Conservation (phyloP, 169 alveolate species). For the Besnoitia besnoiti region DNA sequence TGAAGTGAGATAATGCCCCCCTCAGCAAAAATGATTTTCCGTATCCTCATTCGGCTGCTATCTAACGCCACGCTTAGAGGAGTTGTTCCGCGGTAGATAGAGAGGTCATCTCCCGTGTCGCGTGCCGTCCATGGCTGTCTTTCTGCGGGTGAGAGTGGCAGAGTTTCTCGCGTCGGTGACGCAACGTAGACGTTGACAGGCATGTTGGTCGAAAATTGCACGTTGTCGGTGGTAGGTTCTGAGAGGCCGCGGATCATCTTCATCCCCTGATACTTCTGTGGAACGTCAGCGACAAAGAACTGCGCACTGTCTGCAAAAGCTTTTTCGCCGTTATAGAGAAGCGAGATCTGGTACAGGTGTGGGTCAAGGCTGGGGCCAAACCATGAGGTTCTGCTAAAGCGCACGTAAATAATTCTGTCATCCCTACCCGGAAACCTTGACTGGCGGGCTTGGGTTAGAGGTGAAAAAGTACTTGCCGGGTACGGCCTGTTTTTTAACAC, state of each 20-base stretch:
- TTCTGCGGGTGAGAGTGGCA: conserved; percentile 7
- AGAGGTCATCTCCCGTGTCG: conserved; percentile 19
- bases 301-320: conserved; percentile 70
- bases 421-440: conserved; percentile 58
- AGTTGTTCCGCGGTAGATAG: conserved; percentile 8
- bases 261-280: conserved; percentile 73
- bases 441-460: conserved; percentile 65
- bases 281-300: conserved; percentile 73
- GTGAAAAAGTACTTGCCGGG: conserved; percentile 75
- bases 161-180: conserved; percentile 57
- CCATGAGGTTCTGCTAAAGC: not conserved
- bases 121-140: conserved; percentile 42
- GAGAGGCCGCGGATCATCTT: conserved; percentile 71
- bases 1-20: conserved; percentile 1
- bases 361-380: conserved; percentile 70
- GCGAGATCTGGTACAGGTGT: conserved; percentile 70
- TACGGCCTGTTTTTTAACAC: conserved; percentile 71
- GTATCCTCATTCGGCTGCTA: not conserved
- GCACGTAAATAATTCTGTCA: not conserved
- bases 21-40: not conserved
- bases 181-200: conserved; percentile 77
- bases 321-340: conserved; percentile 69
- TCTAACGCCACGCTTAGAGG: conserved; percentile 11
- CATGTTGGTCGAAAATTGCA: conserved; percentile 70
- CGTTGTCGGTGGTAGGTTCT: conserved; percentile 1